phyloP scores from a whole-genome alignment of 2,329 filamentous ascomycete genomes.

The Fusarium scirpi region DNA sequence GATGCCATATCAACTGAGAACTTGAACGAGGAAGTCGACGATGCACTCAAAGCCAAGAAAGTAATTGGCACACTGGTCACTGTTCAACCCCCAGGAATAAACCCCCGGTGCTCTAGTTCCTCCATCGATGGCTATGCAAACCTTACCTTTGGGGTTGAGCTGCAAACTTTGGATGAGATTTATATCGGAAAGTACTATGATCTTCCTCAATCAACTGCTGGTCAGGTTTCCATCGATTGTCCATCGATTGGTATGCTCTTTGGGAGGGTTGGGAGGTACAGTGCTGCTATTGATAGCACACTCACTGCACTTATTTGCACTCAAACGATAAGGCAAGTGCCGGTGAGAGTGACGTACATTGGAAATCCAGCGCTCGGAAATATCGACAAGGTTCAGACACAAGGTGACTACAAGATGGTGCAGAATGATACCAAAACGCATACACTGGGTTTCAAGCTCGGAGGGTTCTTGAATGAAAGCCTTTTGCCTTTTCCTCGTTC shows the following conservation, averaged over 20 bases:
- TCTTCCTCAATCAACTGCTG: neutral
- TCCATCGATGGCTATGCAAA: neutral
- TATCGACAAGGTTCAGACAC: neutral
- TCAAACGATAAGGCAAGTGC: neutral
- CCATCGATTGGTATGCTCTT: constrained; percentile 8
- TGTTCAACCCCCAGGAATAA: neutral
- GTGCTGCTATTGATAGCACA: no score
- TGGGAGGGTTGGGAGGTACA: neutral
- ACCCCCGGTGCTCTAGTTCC: neutral
- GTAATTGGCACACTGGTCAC: no score
- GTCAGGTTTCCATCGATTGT: neutral
- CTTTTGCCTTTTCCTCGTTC: neutral
- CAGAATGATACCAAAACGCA: neutral
- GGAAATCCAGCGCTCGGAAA: neutral
- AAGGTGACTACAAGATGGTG: neutral
- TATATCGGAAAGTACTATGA: neutral
- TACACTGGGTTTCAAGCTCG: neutral
- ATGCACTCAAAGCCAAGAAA: no score
- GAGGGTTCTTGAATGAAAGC: neutral
- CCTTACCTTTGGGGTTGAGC: neutral
- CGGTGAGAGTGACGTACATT: neutral
- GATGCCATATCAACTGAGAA: neutral
- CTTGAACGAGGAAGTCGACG: no score
- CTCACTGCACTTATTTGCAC: constrained; percentile 1
- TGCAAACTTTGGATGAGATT: no score